phyloP scores from a whole-genome alignment of 1,284 basidiomycete species.

The Naganishia cerealis region DNA sequence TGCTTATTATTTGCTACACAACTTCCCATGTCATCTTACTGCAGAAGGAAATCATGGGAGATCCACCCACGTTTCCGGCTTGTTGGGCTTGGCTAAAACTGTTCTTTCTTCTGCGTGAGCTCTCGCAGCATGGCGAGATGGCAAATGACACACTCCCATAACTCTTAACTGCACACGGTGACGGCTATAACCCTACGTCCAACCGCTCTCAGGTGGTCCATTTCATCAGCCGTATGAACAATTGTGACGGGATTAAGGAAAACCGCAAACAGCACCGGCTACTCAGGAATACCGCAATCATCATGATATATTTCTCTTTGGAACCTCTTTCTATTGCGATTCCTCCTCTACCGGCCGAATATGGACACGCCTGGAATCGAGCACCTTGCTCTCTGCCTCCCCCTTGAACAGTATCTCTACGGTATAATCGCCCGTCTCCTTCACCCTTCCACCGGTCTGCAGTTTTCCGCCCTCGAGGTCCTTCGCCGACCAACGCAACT shows the following conservation, averaged over 20 bases:
- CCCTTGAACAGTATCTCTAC: conserved; percentile 26
- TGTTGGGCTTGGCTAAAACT: too few species aligned
- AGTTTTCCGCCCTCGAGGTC: conserved; percentile 21
- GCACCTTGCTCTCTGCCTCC: conserved; percentile 19
- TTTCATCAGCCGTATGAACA: too few species aligned
- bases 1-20: too few species aligned
- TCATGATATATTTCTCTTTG: background rate
- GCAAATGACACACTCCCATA: too few species aligned
- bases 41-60: too few species aligned
- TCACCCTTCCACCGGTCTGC: conserved; percentile 22
- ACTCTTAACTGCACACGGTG: too few species aligned
- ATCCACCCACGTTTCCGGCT: too few species aligned
- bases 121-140: too few species aligned
- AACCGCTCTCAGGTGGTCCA: too few species aligned
- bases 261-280: background rate
- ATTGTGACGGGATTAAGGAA: background rate
- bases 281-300: background rate
- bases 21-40: too few species aligned
- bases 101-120: too few species aligned
- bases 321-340: background rate
- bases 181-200: too few species aligned
- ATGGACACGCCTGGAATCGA: conserved; percentile 19
- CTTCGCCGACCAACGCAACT: conserved; percentile 20
- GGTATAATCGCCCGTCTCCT: conserved; percentile 24
- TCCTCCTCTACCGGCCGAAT: conserved; percentile 20